Base-by-base conservation (phyloP, 345 rosid genomes). In the Brassica incana region DNA sequence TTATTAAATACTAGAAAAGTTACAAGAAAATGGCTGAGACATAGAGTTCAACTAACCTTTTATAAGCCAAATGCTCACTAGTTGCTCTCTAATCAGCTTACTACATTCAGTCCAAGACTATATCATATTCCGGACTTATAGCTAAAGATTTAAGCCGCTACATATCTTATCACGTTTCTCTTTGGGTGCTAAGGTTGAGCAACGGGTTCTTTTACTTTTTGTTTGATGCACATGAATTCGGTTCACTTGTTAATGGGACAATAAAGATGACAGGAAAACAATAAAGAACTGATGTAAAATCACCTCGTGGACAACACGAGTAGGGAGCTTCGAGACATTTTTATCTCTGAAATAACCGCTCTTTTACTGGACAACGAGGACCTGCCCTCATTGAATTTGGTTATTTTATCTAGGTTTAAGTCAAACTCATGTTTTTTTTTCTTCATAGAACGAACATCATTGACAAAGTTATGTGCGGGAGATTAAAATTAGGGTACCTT, bases 291-390 rank as follows among this genome's bases (percentile, higher is more conserved):
- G 40, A 35, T 35, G 40, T 35, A 32, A 62, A 81, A 45, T 80
- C 36, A 94, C 98, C 90, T 88, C 89, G 25, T 90, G 50, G 52
- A 86, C 87, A 35, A 81, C 89, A 16, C 98, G 97, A 0, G 97
- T 92, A 5, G 98, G 98, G 40, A 90, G 78, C 78, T 94, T 94
- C 97, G 97, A 94, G 0, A 89, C 79, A 23, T 85, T 89, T 10
- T 45, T 86, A n/a, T 82, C 90, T 82, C 50, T 78, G 82, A 92
- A 92, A 16, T 18, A 65, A 10, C 98, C 98, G 43, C 20, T 66
- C 3, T 73, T 87, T 74, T 94, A 97, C 78, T 88, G 91, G 58
- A 94, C 98, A 36, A 94, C 98, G 8, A 94, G 93, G 54, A 94
- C 85, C 97, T 92, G 69, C 67, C 43, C 52, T 52, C 50, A 43